Base-by-base conservation (phyloP, 192 early-diverging fungal genomes). In the Linnemannia exigua region DNA sequence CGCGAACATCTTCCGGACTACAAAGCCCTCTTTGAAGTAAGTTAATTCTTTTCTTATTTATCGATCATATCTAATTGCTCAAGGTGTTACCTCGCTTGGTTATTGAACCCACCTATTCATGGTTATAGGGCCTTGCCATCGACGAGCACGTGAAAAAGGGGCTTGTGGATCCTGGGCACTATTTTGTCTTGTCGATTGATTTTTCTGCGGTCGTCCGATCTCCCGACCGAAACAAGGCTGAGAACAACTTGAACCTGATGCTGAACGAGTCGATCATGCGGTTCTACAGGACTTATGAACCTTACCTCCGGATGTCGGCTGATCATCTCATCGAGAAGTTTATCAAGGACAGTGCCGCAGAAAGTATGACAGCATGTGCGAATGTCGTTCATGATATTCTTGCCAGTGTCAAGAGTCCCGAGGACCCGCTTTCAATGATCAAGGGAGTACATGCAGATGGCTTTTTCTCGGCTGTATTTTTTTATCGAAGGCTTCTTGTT, bases 391-490 rank as follows among this genome's bases (percentile, higher is more conserved):
- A 79, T 41, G 20, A 67, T 63, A 50, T 48, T 28, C 81, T 88
- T n/a, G 1, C 48, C 76, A 76, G 67, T 61, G 70, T 69, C 70
- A 48, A 79, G 9, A 78, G 28, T 84, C 67, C 63, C 48, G 78
- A 82, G 25, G 80, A 88, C 77, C 74, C 81, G 16, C 87, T 88
- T 73, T 81, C 77, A 79, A 77, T 20, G 69, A 79, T 88, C 75
- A 83, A 88, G 68, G 80, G 80, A 69, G 87, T 88, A 79, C 25
- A 66, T 70, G n/a, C n/a, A 8, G 20, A 75, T n/a, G 5, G 9
- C 6, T 22, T 3, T 15, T 50, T 33, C 52, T 69, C 17, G 6
- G 25, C n/a, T 37, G 41, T 87, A 22, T 73, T 80, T 80, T 44
- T 51, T 86, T 22, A 0, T 72, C 9, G 36, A 46, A n/a, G n/a